Evolutionary conservation across 495 filamentous ascomycete genomes (phyloP), one percentile per base, ranked within the genome.

Genomic region (Podospora australis): DNA sequence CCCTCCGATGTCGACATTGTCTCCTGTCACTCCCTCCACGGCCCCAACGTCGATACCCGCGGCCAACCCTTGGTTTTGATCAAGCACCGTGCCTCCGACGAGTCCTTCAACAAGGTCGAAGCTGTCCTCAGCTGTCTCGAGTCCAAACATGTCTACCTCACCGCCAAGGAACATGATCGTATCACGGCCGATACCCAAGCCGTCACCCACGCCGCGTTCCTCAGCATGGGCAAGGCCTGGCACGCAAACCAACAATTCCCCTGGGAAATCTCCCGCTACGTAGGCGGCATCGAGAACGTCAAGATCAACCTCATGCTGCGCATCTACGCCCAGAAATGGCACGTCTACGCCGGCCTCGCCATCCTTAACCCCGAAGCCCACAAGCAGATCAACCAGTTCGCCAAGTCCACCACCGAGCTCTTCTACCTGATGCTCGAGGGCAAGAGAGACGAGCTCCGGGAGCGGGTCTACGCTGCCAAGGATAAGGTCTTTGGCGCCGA

Each of bases 181-280:
- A 97, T 98, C 66, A 98, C 92, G 1, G 92, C 92, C 29, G 92
- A 98, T 64, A 98, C 92, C 2, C 92, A 98, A 62, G 94, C 92
- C 20, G 92, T 97, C 32, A 97, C 92, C 3, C 92, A 98, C 68
- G 92, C 90, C 7, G 92, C 94, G 13, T 98, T 98, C 64, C 74
- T 98, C 35, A 87, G 81, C 67, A 98, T 98, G 92, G 92, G 92
- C 44, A 89, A 89, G 30, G 92, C 92, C 26, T 98, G 92, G 92
- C 82, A 84, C 54, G 88, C 89, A 19, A 95, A 88, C 63, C 71
- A 82, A 24, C 88, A 96, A 57, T 97, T 96, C 57, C 92, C 92
- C 2, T 98, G 92, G 92, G 81, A 87, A 38, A 78, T 81, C 3
- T 43, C 40, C 6, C 88, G 91, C 49, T 98, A 96, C 71, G 78